Percentiles rank a stretch among this genome's conserved stretches.
Conservation (phyloP, 2,329 filamentous ascomycete species). For the Colletotrichum brevisporum region DNA sequence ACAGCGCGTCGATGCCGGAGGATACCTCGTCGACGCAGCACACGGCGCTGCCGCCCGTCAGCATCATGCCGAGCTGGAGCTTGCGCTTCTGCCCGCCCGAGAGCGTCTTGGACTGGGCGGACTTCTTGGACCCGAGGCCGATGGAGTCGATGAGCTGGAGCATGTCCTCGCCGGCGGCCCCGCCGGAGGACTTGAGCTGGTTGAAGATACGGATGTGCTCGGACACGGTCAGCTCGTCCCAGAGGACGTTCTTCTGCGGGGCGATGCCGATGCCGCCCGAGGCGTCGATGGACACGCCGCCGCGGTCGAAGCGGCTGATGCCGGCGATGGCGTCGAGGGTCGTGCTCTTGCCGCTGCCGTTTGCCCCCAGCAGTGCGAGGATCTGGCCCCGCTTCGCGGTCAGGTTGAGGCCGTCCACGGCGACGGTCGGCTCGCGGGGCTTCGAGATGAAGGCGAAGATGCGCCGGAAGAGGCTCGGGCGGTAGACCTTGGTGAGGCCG, state of each 20-base stretch:
- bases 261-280: conserved; percentile 80
- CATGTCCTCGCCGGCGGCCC: conserved; percentile 57
- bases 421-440: conserved; percentile 76
- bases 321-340: conserved; percentile 50
- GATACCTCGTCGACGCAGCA: conserved; percentile 84
- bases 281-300: conserved; percentile 78
- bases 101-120: conserved; percentile 73
- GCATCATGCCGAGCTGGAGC: conserved; percentile 83
- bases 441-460: conserved; percentile 61
- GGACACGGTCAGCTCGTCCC: conserved; percentile 78
- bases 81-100: conserved; percentile 85
- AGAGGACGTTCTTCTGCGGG: conserved; percentile 83
- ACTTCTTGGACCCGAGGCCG: conserved; percentile 75
- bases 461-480: conserved; percentile 72
- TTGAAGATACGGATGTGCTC: conserved; percentile 82
- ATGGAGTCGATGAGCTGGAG: conserved; percentile 70
- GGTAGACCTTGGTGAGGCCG: conserved; percentile 83
- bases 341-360: conserved; percentile 87
- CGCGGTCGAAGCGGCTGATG: conserved; percentile 63
- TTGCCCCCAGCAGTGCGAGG: conserved; percentile 78
- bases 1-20: conserved; percentile 80
- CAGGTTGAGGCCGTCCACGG: conserved; percentile 81
- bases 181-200: conserved; percentile 69
- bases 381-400: conserved; percentile 84
- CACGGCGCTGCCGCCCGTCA: conserved; percentile 79